Evolutionary conservation across 148 eudicot species (phyloP).

Genomic region (Beta vulgaris): DNA sequence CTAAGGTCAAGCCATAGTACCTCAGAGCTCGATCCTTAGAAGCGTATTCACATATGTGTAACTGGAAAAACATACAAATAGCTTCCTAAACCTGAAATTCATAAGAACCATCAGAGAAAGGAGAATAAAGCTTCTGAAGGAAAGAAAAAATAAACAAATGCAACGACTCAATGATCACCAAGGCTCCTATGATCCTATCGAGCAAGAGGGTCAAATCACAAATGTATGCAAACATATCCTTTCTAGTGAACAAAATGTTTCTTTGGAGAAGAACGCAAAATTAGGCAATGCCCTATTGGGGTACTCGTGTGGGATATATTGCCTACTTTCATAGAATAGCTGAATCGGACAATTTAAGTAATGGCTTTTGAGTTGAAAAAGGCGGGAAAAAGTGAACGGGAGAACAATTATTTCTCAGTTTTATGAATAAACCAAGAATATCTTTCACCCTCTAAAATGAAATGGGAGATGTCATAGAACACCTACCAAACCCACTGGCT

Average conservation of each 20-base stretch:
- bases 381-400: not conserved
- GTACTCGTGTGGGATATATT: no score
- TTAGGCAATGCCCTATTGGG: no score
- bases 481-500: constrained; percentile 98
- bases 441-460: not conserved
- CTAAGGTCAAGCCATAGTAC: constrained; percentile 15
- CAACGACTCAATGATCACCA: not conserved
- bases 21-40: constrained; percentile 38
- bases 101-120: not conserved
- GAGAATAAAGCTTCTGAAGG: not conserved
- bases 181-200: not conserved
- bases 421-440: not conserved
- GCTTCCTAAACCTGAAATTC: constrained; percentile 71
- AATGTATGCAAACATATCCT: not conserved
- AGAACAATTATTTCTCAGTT: not conserved
- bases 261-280: not conserved
- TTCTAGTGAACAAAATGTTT: not conserved
- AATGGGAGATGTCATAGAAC: constrained; percentile 13
- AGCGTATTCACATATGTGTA: constrained; percentile 80
- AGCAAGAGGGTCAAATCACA: not conserved
- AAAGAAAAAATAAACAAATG: not conserved
- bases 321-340: no score
- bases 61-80: constrained; percentile 74
- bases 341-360: no score
- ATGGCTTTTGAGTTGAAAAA: not conserved